Conservation (phyloP, 1,139 yeast genomes). For the Candida albicans region DNA sequence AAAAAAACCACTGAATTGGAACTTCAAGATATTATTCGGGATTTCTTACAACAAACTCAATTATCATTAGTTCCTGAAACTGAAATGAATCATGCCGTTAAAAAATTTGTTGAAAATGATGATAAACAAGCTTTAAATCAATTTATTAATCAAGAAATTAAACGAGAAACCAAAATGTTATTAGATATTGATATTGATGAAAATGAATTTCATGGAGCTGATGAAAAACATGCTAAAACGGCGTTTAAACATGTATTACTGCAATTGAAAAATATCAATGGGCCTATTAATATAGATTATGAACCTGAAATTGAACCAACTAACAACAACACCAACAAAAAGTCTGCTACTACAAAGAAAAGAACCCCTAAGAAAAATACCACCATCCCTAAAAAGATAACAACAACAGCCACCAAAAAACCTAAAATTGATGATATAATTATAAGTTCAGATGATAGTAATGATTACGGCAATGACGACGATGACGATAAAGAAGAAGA, state of each 20-base stretch:
- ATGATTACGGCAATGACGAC: too few species aligned
- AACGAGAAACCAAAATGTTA: constrained; percentile 59
- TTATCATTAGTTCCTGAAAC: constrained; percentile 72
- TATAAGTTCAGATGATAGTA: constrained; percentile 9
- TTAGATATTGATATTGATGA: constrained; percentile 43
- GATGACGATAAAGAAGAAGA: too few species aligned
- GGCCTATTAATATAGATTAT: constrained; percentile 4
- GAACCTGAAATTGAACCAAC: not conserved
- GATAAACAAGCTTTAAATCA: constrained; percentile 70
- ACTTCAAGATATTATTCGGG: constrained; percentile 42
- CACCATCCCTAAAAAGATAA: constrained; percentile 3
- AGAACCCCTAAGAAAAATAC: too few species aligned
- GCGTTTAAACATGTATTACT: constrained; percentile 31
- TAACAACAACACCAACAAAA: constrained; percentile 2
- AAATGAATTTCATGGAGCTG: constrained; percentile 31
- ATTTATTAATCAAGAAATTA: constrained; percentile 68
- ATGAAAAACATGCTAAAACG: constrained; percentile 27
- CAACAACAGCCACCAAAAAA: constrained; percentile 1
- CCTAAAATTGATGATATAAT: constrained; percentile 6
- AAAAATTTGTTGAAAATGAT: constrained; percentile 74
- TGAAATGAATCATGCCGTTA: constrained; percentile 74
- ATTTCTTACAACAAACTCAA: constrained; percentile 60
- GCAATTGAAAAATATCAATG: constrained; percentile 23
- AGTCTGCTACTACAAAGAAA: not conserved
- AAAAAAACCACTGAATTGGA: constrained; percentile 19